Conservation (phyloP, 192 early-diverging fungal species). For the Backusella morwellensis region DNA sequence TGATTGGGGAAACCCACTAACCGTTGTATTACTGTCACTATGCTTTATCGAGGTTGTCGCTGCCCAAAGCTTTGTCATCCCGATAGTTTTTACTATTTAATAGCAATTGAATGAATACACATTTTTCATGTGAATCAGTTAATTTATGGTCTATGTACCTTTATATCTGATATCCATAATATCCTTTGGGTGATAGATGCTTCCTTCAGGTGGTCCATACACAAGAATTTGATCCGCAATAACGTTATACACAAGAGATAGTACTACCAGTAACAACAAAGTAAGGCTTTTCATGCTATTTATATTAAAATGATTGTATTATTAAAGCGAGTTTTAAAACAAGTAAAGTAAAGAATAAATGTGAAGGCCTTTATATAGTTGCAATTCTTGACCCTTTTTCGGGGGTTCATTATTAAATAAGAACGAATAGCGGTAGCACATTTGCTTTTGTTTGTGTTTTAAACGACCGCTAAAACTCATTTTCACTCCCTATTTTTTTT, state of each 20-base stretch:
- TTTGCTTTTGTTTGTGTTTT: not conserved
- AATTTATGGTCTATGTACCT: not conserved
- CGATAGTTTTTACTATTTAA: not conserved
- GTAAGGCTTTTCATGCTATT: not conserved
- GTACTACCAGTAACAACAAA: not conserved
- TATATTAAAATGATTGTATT: not conserved
- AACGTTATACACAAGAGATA: not conserved
- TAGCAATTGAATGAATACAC: not conserved
- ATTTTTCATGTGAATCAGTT: not conserved
- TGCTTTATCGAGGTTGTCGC: not conserved
- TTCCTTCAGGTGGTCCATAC: not conserved
- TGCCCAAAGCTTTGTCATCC: conserved; percentile 10
- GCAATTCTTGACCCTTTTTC: not conserved
- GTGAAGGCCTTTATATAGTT: not conserved
- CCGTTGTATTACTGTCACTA: not conserved
- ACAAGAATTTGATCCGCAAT: not conserved
- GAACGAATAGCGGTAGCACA: not conserved
- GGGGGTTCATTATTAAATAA: not conserved
- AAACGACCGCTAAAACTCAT: not conserved
- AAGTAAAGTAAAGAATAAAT: not conserved
- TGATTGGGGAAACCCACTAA: not conserved
- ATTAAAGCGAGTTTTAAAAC: not conserved
- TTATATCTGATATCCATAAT: conserved; percentile 1
- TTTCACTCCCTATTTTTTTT: not conserved
- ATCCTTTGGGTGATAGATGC: not conserved